Conservation (phyloP, 768 basidiomycete genomes). For the Boletus sp. region DNA sequence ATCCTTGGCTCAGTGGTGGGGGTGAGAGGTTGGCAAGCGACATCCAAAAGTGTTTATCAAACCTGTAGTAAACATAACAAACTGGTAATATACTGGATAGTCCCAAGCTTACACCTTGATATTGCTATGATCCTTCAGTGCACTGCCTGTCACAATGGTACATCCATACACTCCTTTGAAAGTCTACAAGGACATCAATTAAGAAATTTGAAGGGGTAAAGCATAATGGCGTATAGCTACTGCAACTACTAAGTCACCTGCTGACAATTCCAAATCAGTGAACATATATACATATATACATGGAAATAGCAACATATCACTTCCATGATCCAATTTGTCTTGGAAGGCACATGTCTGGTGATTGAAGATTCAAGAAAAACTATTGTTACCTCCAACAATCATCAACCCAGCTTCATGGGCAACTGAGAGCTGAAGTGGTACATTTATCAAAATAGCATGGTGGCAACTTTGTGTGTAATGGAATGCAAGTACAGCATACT, state of each 20-base stretch:
- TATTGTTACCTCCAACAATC: slow-evolving; percentile 9
- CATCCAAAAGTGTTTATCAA: no score
- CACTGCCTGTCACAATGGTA: neutral
- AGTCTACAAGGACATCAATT: neutral
- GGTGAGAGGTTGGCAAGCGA: no score
- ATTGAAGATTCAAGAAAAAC: slow-evolving; percentile 1
- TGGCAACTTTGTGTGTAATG: neutral
- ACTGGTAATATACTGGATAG: no score
- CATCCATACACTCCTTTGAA: neutral
- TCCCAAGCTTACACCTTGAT: neutral
- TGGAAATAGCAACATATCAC: neutral
- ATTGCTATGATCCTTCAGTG: neutral
- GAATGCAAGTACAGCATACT: slow-evolving; percentile 1
- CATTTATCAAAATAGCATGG: neutral
- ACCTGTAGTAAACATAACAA: no score
- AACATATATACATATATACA: no score
- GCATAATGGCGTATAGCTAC: neutral
- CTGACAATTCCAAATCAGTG: neutral
- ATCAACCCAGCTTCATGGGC: neutral
- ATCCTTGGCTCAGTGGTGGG: no score
- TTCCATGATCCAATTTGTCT: slow-evolving; percentile 3
- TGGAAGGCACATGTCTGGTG: neutral
- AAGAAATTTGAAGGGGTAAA: neutral
- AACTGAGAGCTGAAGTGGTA: slow-evolving; percentile 7
- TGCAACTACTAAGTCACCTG: neutral